These are phyloP conservation scores for Dendrobium nobile DNA, from an alignment of 106 monocot genomes.

Conservation along the genomic window DNA sequence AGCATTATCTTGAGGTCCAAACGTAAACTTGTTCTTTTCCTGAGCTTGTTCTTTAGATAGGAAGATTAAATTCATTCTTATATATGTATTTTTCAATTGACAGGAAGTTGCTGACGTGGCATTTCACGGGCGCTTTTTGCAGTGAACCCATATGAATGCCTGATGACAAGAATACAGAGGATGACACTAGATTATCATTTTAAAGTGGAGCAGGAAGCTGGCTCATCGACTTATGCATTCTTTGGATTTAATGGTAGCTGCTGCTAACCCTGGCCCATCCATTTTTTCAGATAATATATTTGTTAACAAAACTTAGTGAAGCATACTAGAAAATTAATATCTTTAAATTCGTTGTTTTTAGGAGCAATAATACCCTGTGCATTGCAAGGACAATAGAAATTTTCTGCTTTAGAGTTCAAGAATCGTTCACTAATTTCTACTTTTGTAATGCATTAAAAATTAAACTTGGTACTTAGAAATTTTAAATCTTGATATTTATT, in stretches of 20 bases:
- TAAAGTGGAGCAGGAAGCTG: constrained; percentile 74
- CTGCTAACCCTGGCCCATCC: not conserved
- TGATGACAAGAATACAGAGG: constrained; percentile 76
- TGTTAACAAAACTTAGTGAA: not conserved
- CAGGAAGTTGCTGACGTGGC: constrained; percentile 63
- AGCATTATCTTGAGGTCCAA: not conserved
- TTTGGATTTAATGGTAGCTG: constrained; percentile 71
- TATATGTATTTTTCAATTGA: constrained; percentile 51
- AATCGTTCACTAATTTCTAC: no score
- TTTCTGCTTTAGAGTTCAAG: not conserved
- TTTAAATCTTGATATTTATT: not conserved
- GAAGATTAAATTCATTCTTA: constrained; percentile 42
- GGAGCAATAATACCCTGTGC: not conserved
- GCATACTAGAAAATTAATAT: not conserved
- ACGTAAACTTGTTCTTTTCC: not conserved
- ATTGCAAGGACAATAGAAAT: not conserved
- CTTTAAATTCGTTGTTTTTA: not conserved
- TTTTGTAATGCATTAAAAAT: no score
- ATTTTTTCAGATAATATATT: not conserved
- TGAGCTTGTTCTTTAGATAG: not conserved
- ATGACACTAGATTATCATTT: constrained; percentile 74
- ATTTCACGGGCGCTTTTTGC: constrained; percentile 66
- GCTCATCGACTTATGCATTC: constrained; percentile 54
- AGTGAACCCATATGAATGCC: constrained; percentile 51
- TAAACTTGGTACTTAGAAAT: not conserved